Percentiles rank a stretch among this genome's conserved stretches.
Conservation (phyloP, 768 basidiomycete genomes). For the Lentinula boryana region DNA sequence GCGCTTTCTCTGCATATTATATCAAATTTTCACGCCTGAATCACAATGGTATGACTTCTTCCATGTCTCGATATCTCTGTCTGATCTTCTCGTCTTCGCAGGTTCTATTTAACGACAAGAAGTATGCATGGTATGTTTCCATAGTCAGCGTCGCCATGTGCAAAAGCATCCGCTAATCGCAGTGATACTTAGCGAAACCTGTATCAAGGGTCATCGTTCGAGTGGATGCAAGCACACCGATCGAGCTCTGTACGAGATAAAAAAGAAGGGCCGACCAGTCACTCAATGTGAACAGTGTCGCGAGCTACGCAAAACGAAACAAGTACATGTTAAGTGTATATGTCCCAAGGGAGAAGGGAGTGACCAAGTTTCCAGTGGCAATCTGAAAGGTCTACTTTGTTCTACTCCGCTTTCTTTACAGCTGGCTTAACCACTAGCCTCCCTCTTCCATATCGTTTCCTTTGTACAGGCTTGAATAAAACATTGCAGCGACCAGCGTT, state of each 20-base stretch:
- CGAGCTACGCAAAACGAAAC: conserved; percentile 77
- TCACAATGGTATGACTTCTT: conserved; percentile 34
- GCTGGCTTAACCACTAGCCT: conserved; percentile 41
- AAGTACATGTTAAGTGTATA: conserved; percentile 81
- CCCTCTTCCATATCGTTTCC: conserved; percentile 11
- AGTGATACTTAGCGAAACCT: conserved; percentile 60
- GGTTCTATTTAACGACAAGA: conserved; percentile 70
- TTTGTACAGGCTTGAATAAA: conserved; percentile 44
- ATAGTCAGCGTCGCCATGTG: not conserved
- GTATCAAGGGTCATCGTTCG: conserved; percentile 96
- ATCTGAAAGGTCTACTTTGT: conserved; percentile 59
- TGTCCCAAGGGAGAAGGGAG: conserved; percentile 63
- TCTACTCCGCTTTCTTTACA: conserved; percentile 8
- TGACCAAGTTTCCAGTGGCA: conserved; percentile 30
- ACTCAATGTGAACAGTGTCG: conserved; percentile 90
- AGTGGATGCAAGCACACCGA: conserved; percentile 86
- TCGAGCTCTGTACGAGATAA: conserved; percentile 85
- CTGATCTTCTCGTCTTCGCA: conserved; percentile 17
- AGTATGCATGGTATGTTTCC: conserved; percentile 69
- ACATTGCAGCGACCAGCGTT: conserved; percentile 69
- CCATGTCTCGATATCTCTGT: not conserved
- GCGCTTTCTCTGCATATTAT: conserved; percentile 26
- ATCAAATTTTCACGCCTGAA: conserved; percentile 3
- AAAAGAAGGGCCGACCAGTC: conserved; percentile 88
- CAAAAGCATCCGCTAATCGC: not conserved